Conservation (phyloP, 2,329 filamentous ascomycete genomes). For the Penicillium occitanis region DNA sequence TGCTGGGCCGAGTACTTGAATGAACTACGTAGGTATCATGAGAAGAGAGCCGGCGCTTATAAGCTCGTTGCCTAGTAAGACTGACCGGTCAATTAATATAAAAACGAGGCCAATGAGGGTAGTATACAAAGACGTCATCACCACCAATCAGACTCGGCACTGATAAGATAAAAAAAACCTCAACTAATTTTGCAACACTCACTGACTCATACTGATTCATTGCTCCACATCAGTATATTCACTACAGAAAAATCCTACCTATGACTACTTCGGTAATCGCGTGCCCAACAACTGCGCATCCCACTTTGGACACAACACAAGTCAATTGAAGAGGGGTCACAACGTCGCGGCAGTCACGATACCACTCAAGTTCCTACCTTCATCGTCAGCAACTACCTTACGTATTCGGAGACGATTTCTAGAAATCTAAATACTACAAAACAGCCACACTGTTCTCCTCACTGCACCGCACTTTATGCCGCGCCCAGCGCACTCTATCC, state of each 20-base stretch:
- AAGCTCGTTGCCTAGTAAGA: neutral
- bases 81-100: neutral
- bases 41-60: neutral
- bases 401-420: too few relatives aligned
- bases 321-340: neutral
- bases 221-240: too few relatives aligned
- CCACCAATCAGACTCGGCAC: constrained; percentile 9
- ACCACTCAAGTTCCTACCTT: neutral
- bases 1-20: neutral
- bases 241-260: too few relatives aligned
- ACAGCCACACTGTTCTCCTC: constrained; percentile 16
- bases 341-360: neutral
- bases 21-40: neutral
- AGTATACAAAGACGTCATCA: constrained; percentile 11
- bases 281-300: neutral
- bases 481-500: constrained; percentile 12
- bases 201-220: neutral
- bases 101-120: neutral
- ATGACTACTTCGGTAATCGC: neutral
- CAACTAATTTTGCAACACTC: neutral
- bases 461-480: constrained; percentile 4
- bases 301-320: neutral
- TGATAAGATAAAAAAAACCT: constrained; percentile 14
- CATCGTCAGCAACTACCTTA: too few relatives aligned
- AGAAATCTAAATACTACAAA: neutral